A percentile compares a stretch with the other conserved stretches of the same genome.
Evolutionary conservation across 768 basidiomycete genomes (phyloP).

Genomic region (Lactarius hatsudake): DNA sequence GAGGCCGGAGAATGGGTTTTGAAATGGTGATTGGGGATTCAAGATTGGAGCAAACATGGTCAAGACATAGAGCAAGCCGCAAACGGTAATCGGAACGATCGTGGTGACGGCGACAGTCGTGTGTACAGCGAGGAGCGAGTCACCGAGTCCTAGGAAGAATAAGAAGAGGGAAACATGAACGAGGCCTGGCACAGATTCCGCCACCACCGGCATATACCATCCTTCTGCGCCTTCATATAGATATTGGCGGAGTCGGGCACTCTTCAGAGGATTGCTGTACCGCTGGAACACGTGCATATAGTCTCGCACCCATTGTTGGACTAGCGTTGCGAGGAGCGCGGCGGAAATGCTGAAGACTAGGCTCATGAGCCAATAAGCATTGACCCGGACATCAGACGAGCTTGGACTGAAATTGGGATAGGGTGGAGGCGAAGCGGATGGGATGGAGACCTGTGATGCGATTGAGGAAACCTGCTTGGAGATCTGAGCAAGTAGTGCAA

Average conservation of each 20-base stretch:
- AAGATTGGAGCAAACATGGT: constrained; percentile 7
- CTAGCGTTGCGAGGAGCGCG: constrained; percentile 28
- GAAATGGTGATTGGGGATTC: constrained; percentile 8
- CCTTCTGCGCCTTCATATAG: constrained; percentile 37
- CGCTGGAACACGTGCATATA: constrained; percentile 33
- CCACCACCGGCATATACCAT: constrained; percentile 42
- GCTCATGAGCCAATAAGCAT: too few species aligned
- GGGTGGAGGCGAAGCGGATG: neutral
- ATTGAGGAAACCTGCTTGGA: neutral
- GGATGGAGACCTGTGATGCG: constrained; percentile 27
- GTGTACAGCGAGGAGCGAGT: constrained; percentile 39
- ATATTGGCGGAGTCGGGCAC: constrained; percentile 39
- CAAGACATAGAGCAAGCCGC: constrained; percentile 16
- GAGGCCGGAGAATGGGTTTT: neutral
- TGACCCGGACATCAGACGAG: too few species aligned
- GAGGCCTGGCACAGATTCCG: constrained; percentile 45
- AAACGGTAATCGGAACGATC: constrained; percentile 7
- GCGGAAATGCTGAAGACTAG: too few species aligned
- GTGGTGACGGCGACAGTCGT: constrained; percentile 9
- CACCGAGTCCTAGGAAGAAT: constrained; percentile 48
- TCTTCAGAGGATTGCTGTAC: constrained; percentile 32
- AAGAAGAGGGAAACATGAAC: constrained; percentile 49
- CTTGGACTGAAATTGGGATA: too few species aligned
- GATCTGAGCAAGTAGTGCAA: constrained; percentile 11
- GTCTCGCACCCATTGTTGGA: constrained; percentile 48